Evolutionary conservation across 768 basidiomycete genomes (phyloP), one percentile per base, ranked within the genome.

Genomic region (Cystobasidium ongulense): DNA sequence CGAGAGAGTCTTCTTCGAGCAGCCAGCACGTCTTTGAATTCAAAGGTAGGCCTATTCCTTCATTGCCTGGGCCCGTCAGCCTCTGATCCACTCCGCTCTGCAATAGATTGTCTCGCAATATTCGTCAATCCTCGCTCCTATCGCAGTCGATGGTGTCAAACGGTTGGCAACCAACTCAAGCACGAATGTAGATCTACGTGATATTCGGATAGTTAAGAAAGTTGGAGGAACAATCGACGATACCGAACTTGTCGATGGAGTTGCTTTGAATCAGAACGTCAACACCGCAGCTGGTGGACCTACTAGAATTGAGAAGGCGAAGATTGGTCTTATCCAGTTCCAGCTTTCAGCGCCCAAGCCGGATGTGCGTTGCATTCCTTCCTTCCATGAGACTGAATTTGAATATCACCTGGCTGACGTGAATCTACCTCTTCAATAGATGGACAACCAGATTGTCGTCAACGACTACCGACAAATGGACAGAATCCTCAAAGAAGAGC

Each of bases 381-480:
- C 21, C 0, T 43, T 31, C 25, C 18, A 4, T n/a, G 43, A 4
- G 23, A 29, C 0, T 31, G 1, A 38, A 33, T 35, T 67, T 73
- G 50, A 46, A 29, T 50, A 35, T 63, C 13, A 39, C 25, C 65
- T 74, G 23, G 39, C 27, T 31, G 75, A 23, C 36, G 23, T 62
- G 50, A 4, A 11, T 17, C 11, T 31, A 38, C 41, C 80, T 75
- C 76, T 77, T 75, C 4, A n/a, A 11, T 77, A 97, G 94, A 99
- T 99, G 95, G 96, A 99, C 82, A 98, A 99, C 84, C 97, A 95
- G 3, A 93, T 99, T 53, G 90, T 98, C 64, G 97, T 99, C 78
- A 98, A 95, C 76, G 95, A 99, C 82, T 99, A 99, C 83, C 89
- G 96, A 21, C 96, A 97, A 81, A 98, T 99, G 95, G 96, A 98